phyloP scores from a whole-genome alignment of 106 monocot genomes.

The Acorus calamus region DNA sequence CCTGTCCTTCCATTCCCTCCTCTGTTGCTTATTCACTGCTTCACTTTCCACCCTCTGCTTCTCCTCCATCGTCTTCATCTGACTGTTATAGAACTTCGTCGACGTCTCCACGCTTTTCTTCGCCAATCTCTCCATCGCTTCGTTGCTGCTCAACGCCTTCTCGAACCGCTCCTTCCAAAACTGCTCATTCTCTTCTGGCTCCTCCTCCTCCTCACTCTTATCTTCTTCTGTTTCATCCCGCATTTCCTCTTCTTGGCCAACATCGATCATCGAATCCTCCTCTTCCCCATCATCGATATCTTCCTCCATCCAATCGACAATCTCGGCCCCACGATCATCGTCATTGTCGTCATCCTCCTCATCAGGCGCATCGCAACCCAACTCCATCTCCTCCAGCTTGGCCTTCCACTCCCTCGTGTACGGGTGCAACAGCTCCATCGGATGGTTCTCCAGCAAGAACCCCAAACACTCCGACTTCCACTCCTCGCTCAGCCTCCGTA shows the following conservation, averaged over 20 bases:
- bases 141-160: slow-evolving; percentile 53
- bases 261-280: slow-evolving; percentile 12
- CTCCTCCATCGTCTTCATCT: slow-evolving; percentile 26
- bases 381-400: slow-evolving; percentile 88
- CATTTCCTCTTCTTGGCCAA: slow-evolving; percentile 19
- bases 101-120: slow-evolving; percentile 54
- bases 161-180: slow-evolving; percentile 80
- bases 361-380: slow-evolving; percentile 87
- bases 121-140: slow-evolving; percentile 75
- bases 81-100: slow-evolving; percentile 17
- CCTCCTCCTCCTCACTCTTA: slow-evolving; percentile 3
- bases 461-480: slow-evolving; percentile 65
- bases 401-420: slow-evolving; percentile 94
- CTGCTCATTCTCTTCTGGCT: slow-evolving; percentile 55
- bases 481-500: slow-evolving; percentile 65
- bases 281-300: slow-evolving; percentile 14
- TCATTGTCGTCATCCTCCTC: slow-evolving; percentile 38
- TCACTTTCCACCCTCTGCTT: slow-evolving; percentile 8
- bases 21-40: slow-evolving; percentile 6
- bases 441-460: slow-evolving; percentile 79
- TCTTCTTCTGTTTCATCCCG: slow-evolving; percentile 22
- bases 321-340: slow-evolving; percentile 7
- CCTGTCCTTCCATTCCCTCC: slow-evolving; percentile 7
- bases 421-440: slow-evolving; percentile 80
- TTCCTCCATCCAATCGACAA: slow-evolving; percentile 51